Evolutionary conservation across 176 grass and related monocot species (phyloP), one percentile per base, ranked within the genome.

Genomic region (Neostapfia colusana): DNA sequence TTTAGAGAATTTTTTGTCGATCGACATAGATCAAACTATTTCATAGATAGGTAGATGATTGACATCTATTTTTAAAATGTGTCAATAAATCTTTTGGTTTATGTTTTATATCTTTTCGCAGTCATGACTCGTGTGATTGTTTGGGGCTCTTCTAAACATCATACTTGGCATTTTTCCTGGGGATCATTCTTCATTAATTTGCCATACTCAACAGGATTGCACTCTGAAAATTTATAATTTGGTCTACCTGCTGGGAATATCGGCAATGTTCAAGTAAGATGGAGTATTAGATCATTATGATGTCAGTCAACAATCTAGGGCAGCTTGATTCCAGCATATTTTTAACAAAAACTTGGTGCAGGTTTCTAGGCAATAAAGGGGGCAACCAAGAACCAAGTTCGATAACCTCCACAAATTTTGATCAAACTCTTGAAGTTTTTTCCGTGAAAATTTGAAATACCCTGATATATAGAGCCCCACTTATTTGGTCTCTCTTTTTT

Each of bases 141-240:
- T 14, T 88, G 37, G 53, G 63, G 36, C 54, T 74, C 40, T 43
- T 88, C 24, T 75, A 16, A 71, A 63, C 76, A 79, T 83, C 80
- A 62, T 83, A 62, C 75, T 83, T 83, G 25, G 17, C 36, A 67
- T 88, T 74, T 88, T 88, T 74, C 83, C 7, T 84, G 75, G 86
- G 80, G 54, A 88, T 75, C 37, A 79, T 74, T 79, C 78, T 88
- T 88, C 86, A 88, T 88, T 69, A 84, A 20, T 88, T 79, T 88
- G 86, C 83, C 60, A 74, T 88, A 88, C 85, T 88, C 75, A 83
- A 88, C 85, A 88, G 85, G 85, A 84, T 88, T 88, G 86, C 86
- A 88, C 86, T 79, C 69, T 84, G 86, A 88, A 79, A 88, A 62
- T 83, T 83, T 83, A 82, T 88, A 74, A 70, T 88, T 83, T 88